Conservation (phyloP, 2,329 filamentous ascomycete genomes). For the Plenodomus lindquistii region DNA sequence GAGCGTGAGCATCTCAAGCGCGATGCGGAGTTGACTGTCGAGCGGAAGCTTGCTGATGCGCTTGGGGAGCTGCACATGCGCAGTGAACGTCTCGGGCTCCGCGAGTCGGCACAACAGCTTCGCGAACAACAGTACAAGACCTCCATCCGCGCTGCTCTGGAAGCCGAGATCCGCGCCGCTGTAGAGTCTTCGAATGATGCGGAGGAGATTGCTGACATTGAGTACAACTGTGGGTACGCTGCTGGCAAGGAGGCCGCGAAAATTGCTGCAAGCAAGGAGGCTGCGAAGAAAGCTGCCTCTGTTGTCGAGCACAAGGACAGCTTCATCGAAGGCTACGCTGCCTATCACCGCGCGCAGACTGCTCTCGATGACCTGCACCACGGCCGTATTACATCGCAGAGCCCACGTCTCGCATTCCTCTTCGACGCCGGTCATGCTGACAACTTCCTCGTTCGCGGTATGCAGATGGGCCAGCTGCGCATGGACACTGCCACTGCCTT, state of each 20-base stretch:
- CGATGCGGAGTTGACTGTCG: conserved; percentile 8
- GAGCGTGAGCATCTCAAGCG: conserved; percentile 8
- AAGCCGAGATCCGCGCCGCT: conserved; percentile 6
- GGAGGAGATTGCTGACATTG: conserved; percentile 4
- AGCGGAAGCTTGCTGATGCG: conserved; percentile 2
- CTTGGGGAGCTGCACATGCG: conserved; percentile 9
- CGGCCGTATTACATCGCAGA: conserved; percentile 18
- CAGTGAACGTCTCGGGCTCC: conserved; percentile 11
- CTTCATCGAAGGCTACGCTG: conserved; percentile 26
- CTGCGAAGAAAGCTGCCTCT: background rate
- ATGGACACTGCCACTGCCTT: background rate
- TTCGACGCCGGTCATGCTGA: conserved; percentile 19
- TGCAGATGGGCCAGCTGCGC: conserved; percentile 7
- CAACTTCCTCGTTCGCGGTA: conserved; percentile 18
- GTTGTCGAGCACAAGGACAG: background rate
- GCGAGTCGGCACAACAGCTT: conserved; percentile 15
- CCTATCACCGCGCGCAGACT: conserved; percentile 11
- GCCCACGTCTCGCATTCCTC: conserved; percentile 22
- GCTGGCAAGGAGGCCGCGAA: conserved; percentile 7
- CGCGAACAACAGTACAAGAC: conserved; percentile 26
- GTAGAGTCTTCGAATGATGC: conserved; percentile 1
- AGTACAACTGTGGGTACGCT: conserved; percentile 15
- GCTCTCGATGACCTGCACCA: conserved; percentile 14
- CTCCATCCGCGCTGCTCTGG: conserved; percentile 5
- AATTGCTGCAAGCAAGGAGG: background rate